These are phyloP conservation scores for Phytophthora pseudosyringae DNA, from an alignment of 352 stramenopile genomes.

Conservation along the genomic window DNA sequence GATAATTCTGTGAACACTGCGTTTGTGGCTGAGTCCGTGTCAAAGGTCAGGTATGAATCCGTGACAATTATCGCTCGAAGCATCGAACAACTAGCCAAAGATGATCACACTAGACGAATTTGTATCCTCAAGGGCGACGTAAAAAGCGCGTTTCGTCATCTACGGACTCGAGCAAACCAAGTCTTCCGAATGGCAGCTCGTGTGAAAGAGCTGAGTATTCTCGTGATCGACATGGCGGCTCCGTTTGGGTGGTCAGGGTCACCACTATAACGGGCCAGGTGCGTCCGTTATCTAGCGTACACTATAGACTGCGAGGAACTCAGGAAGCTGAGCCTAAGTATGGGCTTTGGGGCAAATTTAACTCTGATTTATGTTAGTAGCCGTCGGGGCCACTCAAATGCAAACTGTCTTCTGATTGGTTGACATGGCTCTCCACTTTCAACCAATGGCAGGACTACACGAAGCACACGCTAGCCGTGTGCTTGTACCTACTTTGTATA, in stretches of 20 bases:
- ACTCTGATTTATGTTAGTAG: too few species aligned
- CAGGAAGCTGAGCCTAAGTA: too few species aligned
- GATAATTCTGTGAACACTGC: slow-evolving; percentile 5
- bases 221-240: slow-evolving; percentile 15
- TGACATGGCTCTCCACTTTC: too few species aligned
- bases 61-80: slow-evolving; percentile 16
- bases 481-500: too few species aligned
- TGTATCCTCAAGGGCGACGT: slow-evolving; percentile 20
- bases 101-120: background rate
- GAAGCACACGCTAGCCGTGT: too few species aligned
- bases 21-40: slow-evolving; percentile 4
- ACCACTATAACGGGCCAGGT: too few species aligned
- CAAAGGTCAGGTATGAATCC: slow-evolving; percentile 15
- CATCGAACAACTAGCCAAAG: slow-evolving; percentile 6
- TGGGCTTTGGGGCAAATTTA: too few species aligned
- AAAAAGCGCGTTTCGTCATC: slow-evolving; percentile 15
- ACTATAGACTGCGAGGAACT: too few species aligned
- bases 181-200: slow-evolving; percentile 15
- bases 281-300: too few species aligned
- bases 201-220: slow-evolving; percentile 3
- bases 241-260: slow-evolving; percentile 27
- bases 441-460: too few species aligned
- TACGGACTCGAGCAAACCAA: slow-evolving; percentile 6
- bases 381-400: too few species aligned
- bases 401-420: too few species aligned